Evolutionary conservation across 1,284 basidiomycete species (phyloP), one percentile per base, ranked within the genome.

Genomic region (Apiotrichum laibachii): DNA sequence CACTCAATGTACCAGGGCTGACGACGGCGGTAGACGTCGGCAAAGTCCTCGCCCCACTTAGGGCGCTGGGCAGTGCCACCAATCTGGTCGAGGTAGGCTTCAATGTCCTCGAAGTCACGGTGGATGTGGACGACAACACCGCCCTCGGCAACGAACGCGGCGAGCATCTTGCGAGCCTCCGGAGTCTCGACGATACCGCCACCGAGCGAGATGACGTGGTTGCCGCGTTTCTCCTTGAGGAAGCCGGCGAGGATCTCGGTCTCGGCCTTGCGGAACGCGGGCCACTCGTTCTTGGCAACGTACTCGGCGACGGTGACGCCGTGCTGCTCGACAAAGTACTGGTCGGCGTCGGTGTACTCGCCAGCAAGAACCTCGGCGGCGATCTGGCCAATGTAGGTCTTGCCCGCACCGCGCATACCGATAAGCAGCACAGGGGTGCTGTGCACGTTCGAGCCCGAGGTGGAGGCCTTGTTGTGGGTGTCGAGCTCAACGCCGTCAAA

Each of bases 401-500:
- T 99, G 56, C 96, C 95, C 0, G 92, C 90, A 7, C 95, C 95
- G 39, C 95, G 89, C 95, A 99, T 98, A 43, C 95, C 94, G 57
- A 95, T 89, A 66, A 97, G 80, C 59, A 98, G 79, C 63, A 94
- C 85, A 11, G 90, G 90, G 2, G 65, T 53, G 26, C 61, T 60
- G 2, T 63, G 55, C 21, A 57, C 57, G 22, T 82, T 64, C 22
- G 51, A 66, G 44, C 77, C 73, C 15, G 82, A 77, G 15, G 80
- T 72, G 56, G 77, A 80, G 13, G 82, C 76, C 62, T 73, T 69
- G 48, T 69, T 70, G 50, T 70, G 61, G 10, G 70, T 65, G 31
- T 75, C 80, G 18, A 91, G 81, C 64, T 95, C 90, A 48, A 92
- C 86, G 26, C 92, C 94, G 68, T 89, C 85, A 35, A 94, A 88